Percentiles rank a stretch among this genome's conserved stretches.
These are phyloP conservation scores for Postia placenta DNA, from an alignment of 768 basidiomycete species.

Conservation along the genomic window DNA sequence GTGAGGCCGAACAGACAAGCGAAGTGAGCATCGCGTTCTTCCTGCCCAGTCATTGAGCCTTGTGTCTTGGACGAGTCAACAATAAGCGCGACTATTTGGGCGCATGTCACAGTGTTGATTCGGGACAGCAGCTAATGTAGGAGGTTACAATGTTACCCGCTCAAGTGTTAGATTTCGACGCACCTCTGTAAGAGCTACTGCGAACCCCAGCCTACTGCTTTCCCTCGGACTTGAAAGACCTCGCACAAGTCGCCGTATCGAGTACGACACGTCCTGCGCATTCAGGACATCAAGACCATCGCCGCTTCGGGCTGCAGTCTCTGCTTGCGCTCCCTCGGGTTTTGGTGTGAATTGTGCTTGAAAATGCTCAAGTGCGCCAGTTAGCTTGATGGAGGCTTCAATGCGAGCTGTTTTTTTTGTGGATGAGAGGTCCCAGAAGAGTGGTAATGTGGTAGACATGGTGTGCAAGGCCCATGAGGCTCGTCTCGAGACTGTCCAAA, in stretches of 20 bases:
- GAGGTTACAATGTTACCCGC: background rate
- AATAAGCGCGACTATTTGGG: constrained; percentile 72
- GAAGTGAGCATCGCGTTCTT: constrained; percentile 89
- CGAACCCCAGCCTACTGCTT: constrained; percentile 90
- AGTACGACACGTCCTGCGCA: constrained; percentile 90
- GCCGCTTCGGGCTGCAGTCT: constrained; percentile 35
- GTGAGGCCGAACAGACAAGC: constrained; percentile 89
- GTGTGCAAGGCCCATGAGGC: background rate
- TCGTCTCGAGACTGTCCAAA: background rate
- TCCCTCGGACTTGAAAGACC: constrained; percentile 91
- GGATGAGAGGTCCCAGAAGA: constrained; percentile 93
- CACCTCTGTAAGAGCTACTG: constrained; percentile 94
- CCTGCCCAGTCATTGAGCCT: constrained; percentile 80
- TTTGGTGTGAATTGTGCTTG: constrained; percentile 60
- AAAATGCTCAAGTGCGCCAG: constrained; percentile 78
- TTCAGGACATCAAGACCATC: constrained; percentile 62
- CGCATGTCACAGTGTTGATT: constrained; percentile 69
- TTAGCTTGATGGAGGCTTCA: constrained; percentile 80
- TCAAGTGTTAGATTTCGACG: constrained; percentile 18
- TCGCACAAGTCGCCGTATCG: constrained; percentile 78
- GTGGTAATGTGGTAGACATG: constrained; percentile 84
- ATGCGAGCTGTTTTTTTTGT: constrained; percentile 73
- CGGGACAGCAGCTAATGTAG: constrained; percentile 65
- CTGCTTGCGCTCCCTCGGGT: constrained; percentile 27
- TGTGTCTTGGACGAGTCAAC: constrained; percentile 64